Base-by-base conservation (phyloP, 768 basidiomycete species). In the Rhodotorula graminis region DNA sequence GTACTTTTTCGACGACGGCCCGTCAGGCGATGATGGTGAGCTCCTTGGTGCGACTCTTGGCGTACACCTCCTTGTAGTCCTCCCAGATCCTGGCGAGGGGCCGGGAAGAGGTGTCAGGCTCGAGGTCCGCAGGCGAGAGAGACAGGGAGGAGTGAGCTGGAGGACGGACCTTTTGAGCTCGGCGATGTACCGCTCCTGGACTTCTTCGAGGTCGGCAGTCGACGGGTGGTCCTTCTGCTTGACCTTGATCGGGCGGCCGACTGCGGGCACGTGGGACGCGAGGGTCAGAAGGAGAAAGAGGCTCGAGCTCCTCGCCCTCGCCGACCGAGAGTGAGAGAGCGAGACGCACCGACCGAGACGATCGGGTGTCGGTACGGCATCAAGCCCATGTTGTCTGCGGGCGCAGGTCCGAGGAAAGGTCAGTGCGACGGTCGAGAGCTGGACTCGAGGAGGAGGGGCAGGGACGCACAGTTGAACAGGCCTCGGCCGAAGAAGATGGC, bases 361-460 rank as follows among this genome's bases (percentile, higher is more conserved):
- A 99, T 98, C 53, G 88, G 89, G 78, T 91, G 88, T 49, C 96
- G 88, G 81, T 95, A 97, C 2, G 96, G 96, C 88, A 99, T 89
- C 70, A 99, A 81, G 3, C 96, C 96, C 73, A 95, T 83, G 77
- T 93, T 97, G 82, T 99, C 94, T 95, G 77, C 7, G 29, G 0
- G 31, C 3, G 9, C 37, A 23, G 9, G 23, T 8, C 0, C 4
- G 23, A 16, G 6, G 7, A 25, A 14, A 10, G 23, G 25, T 15
- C 27, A 55, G 8, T 14, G 15, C 53, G 27, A n/a, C 8, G n/a
- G 2, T 31, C 44, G 25, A 37, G 60, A 25, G 58, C 40, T 1
- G 5, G 3, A 12, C 5, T 37, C 47, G 52, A 44, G 6, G 8
- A 2, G 21, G 29, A 47, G 14, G 37, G 23, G 23, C 7, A 46